Conservation (phyloP, 2,329 filamentous ascomycete species). For the Aspergillus floridensis region DNA sequence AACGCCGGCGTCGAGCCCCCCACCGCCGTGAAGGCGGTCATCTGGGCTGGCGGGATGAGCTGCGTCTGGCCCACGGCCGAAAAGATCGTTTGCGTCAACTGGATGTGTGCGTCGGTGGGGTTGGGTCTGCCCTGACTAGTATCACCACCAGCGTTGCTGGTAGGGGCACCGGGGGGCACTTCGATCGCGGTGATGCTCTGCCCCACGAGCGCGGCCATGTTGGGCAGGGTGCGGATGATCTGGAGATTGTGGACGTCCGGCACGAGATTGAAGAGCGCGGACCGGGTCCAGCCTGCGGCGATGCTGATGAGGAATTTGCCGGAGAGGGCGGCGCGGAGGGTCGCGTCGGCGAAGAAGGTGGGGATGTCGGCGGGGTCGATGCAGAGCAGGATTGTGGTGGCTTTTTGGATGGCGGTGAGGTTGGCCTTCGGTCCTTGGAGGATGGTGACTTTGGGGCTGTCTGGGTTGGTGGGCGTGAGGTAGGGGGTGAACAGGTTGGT, state of each 20-base stretch:
- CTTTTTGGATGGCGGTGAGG: not conserved
- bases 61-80: conserved; percentile 49
- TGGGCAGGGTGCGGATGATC: conserved; percentile 43
- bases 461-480: not conserved
- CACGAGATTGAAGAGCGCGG: conserved; percentile 30
- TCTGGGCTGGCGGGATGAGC: conserved; percentile 50
- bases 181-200: conserved; percentile 52
- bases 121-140: not conserved
- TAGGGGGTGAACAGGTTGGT: not conserved
- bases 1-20: conserved; percentile 63
- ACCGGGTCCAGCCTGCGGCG: conserved; percentile 49
- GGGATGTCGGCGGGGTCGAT: not conserved
- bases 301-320: conserved; percentile 38
- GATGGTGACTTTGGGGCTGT: not conserved
- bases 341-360: not conserved
- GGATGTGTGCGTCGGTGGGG: not conserved
- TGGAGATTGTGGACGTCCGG: conserved; percentile 27
- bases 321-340: not conserved
- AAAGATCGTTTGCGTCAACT: conserved; percentile 49
- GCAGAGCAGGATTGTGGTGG: not conserved
- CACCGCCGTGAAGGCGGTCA: conserved; percentile 59
- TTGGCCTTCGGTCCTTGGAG: not conserved
- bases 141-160: too few relatives aligned
- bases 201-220: conserved; percentile 45
- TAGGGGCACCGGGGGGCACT: conserved; percentile 28